Base-by-base conservation (phyloP, 2,329 filamentous ascomycete species). In the Fusarium sp. region DNA sequence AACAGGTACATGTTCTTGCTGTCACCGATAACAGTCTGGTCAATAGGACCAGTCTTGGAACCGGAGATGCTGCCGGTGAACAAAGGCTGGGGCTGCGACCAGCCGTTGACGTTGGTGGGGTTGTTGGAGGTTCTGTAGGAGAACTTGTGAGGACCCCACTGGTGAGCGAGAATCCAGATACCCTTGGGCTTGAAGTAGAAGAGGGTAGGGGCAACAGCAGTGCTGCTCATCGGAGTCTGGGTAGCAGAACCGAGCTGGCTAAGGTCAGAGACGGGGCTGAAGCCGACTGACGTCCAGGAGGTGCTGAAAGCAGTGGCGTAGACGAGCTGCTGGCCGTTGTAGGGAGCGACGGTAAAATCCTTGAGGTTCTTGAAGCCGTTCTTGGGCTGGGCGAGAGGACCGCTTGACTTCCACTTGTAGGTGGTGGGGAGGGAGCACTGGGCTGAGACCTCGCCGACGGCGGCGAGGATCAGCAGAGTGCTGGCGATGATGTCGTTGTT, bases 21-120 rank as follows among this genome's bases (percentile, higher is more conserved):
- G 76, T 91, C 89, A 42, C 86, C 88, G 67, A 91, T 91, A 59
- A 91, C 68, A 0, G 88, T 87, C 78, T 90, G 88, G 76, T 91
- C 89, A 64, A 92, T 90, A 13, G 81, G 74, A 1, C 87, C 87
- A 0, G 85, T 40, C 1, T 2, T 3, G 0, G 59, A 45, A 13
- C 2, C 16, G 58, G 34, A 13, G 3, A 63, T 63, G 0, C 4
- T 4, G 23, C 60, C 60, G 7, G 59, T 63, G 49, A 63, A 63
- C 9, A 63, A 37, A 40, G 60, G 18, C 49, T 63, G 60, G 4
- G 54, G 42, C 6, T 20, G 28, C 14, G 60, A 63, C 60, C 89
- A 91, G 41, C 85, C 81, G 73, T 88, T 88, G 2, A 81, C 76
- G 63, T 88, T 83, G 64, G 84, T 83, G 0, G 88, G 88, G 72